Evolutionary conservation across 139 green algal species (phyloP).

Genomic region (Chlorella sp.): DNA sequence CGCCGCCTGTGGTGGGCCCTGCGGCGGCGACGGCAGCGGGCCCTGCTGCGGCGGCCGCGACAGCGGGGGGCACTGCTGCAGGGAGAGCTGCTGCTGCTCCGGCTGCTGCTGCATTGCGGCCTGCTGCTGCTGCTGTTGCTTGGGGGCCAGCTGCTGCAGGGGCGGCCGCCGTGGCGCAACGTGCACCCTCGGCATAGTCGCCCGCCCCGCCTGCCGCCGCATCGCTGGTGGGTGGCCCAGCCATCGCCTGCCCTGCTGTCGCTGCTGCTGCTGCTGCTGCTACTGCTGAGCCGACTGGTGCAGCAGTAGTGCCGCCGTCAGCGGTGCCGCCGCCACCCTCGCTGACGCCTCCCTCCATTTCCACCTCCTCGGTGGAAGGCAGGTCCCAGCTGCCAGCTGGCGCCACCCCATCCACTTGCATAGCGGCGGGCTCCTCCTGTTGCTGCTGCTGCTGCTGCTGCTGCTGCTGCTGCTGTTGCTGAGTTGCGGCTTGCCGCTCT

Average conservation of each 20-base stretch:
- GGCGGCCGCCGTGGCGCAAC: too few species aligned
- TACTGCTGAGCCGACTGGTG: neutral
- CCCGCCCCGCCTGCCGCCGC: neutral
- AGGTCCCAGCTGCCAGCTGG: neutral
- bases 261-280: neutral
- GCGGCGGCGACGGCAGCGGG: neutral
- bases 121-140: neutral
- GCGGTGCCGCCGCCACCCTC: neutral
- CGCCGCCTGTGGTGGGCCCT: neutral
- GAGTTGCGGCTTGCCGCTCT: neutral
- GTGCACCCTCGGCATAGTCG: too few species aligned
- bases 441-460: conserved; percentile 3
- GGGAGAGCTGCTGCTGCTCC: neutral
- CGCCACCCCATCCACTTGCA: neutral
- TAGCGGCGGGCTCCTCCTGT: neutral
- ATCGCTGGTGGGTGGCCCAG: neutral
- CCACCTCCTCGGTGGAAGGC: neutral
- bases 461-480: conserved; percentile 11
- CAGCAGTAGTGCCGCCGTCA: neutral
- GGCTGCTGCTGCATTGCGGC: neutral
- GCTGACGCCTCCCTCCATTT: neutral
- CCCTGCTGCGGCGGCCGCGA: neutral
- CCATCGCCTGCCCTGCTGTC: neutral
- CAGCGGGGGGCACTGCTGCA: neutral
- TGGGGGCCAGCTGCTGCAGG: neutral